Percentiles rank a stretch among this genome's conserved stretches.
Evolutionary conservation across 805 yeast species (phyloP).

Genomic region (Myxozyma kluyveri): DNA sequence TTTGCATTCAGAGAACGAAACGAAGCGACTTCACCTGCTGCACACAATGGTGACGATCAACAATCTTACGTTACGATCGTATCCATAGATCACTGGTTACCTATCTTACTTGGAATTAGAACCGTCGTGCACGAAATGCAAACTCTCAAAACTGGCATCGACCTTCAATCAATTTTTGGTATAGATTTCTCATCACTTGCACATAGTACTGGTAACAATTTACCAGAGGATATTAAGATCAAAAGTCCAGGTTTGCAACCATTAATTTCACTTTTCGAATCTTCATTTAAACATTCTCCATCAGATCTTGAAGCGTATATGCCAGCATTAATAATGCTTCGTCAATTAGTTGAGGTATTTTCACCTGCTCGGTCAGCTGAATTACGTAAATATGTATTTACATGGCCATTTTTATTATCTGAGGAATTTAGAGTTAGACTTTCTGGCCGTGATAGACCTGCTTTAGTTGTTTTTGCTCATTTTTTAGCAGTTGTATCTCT

Average conservation of each 20-base stretch:
- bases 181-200: conserved; percentile 19
- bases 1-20: conserved; percentile 24
- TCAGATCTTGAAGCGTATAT: conserved; percentile 21
- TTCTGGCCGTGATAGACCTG: conserved; percentile 16
- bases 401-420: conserved; percentile 28
- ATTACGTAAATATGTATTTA: conserved; percentile 27
- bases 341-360: conserved; percentile 19
- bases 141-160: conserved; percentile 18
- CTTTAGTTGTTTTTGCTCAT: conserved; percentile 24
- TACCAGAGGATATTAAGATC: neutral
- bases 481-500: conserved; percentile 23
- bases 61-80: conserved; percentile 4
- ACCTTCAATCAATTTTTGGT: conserved; percentile 25
- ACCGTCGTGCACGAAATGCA: conserved; percentile 29
- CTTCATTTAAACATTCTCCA: neutral
- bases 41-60: neutral
- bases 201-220: neutral
- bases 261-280: conserved; percentile 1
- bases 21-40: neutral
- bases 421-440: conserved; percentile 22
- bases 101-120: conserved; percentile 24
- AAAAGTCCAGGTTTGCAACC: conserved; percentile 7
- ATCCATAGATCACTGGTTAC: conserved; percentile 28
- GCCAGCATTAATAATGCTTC: conserved; percentile 18
- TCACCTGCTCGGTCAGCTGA: conserved; percentile 24